Base-by-base conservation (phyloP, 257 asterid genomes). In the Plantago elongata region DNA sequence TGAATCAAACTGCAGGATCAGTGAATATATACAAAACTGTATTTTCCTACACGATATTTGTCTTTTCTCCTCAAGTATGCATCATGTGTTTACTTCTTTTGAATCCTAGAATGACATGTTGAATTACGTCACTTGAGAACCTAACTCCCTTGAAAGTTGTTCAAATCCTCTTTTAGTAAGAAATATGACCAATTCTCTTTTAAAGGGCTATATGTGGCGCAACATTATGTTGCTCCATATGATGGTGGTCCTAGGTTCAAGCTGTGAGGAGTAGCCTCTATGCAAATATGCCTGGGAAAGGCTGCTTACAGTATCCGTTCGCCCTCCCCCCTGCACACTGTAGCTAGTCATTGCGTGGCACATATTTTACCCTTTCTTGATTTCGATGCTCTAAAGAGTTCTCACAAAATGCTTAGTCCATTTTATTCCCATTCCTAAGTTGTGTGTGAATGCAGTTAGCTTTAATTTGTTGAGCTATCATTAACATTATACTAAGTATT, bases 401-500 rank as follows among this genome's bases (percentile, higher is more conserved):
- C 14, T 57, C 34, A 38, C 44, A 37, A n/a, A 34, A 34, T 34
- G 16, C 37, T 51, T 17, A 42, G 62, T 65, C 58, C 16, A 37
- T 16, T 54, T 58, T 54, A 27, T 14, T 62, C 60, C 54, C 34
- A 22, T 37, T 29, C 61, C 67, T 54, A 34, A 50, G 45, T 62
- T 58, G 59, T 54, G 43, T 58, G 48, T 13, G 55, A 18, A 30
- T 15, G 30, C 16, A 8, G 12, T 52, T 48, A 48, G 47, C 37
- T 22, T 44, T 17, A 22, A 55, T 56, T 29, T 30, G 22, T n/a
- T 1, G 22, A 29, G 45, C 11, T 56, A 18, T 56, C 12, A 37
- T 8, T n/a, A 34, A 40, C 48, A 40, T 58, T 42, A 49, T 42
- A 44, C 63, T 27, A 46, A 47, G 49, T 54, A 44, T 45, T 43